A percentile compares a stretch with the other conserved stretches of the same genome.
These are phyloP conservation scores for Geotrichum cucujoidarum DNA, from an alignment of 1,139 yeast species.

Conservation along the genomic window DNA sequence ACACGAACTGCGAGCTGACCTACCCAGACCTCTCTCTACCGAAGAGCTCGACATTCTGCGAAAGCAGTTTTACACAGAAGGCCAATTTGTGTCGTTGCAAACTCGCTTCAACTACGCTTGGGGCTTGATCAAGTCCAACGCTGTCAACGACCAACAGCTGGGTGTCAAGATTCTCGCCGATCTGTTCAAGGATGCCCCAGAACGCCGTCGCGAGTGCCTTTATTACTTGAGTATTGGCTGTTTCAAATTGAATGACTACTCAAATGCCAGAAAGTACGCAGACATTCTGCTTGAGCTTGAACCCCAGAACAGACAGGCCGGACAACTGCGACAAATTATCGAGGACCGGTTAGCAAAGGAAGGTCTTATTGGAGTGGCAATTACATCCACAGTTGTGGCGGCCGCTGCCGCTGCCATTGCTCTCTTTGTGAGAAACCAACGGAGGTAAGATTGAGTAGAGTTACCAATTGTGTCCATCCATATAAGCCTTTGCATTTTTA, in stretches of 20 bases:
- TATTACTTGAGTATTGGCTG: slow-evolving; percentile 87
- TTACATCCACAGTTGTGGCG: slow-evolving; percentile 81
- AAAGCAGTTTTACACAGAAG: slow-evolving; percentile 75
- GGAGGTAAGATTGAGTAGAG: slow-evolving; percentile 21
- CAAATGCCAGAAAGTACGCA: slow-evolving; percentile 79
- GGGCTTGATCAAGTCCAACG: slow-evolving; percentile 77
- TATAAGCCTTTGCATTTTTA: no score
- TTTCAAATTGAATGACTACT: slow-evolving; percentile 79
- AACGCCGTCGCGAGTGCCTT: slow-evolving; percentile 81
- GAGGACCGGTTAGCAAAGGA: slow-evolving; percentile 83
- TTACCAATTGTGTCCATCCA: no score
- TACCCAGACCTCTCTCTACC: slow-evolving; percentile 56
- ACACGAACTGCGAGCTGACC: slow-evolving; percentile 30
- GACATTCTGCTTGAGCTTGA: slow-evolving; percentile 73
- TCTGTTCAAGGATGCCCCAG: slow-evolving; percentile 65
- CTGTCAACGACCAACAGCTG: slow-evolving; percentile 59
- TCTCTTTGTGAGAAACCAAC: slow-evolving; percentile 43
- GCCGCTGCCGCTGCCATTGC: slow-evolving; percentile 71
- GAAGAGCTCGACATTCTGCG: slow-evolving; percentile 72
- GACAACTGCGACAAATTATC: slow-evolving; percentile 63
- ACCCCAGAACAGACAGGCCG: slow-evolving; percentile 78
- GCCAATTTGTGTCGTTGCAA: slow-evolving; percentile 73
- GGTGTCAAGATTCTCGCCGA: slow-evolving; percentile 71
- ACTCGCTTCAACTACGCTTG: slow-evolving; percentile 92
- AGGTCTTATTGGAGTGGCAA: slow-evolving; percentile 81